Conservation (phyloP, 257 asterid species). For the Solanum virginianum region DNA sequence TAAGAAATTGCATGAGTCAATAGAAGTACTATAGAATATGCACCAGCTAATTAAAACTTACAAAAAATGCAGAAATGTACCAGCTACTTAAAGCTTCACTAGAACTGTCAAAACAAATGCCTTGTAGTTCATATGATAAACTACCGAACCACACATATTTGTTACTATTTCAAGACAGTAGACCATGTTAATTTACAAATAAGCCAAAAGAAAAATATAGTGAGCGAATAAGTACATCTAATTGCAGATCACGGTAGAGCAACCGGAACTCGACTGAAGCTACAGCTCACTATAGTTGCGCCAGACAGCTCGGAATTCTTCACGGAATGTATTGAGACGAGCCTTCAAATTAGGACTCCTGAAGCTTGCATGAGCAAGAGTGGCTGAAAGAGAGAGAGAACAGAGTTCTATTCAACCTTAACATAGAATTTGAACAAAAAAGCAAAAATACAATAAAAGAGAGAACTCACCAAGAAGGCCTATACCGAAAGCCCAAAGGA, state of each 20-base stretch:
- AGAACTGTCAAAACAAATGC: neutral
- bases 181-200: neutral
- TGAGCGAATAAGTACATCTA: neutral
- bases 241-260: neutral
- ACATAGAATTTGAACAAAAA: neutral
- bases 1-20: neutral
- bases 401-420: neutral
- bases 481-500: conserved; percentile 48
- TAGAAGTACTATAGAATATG: neutral
- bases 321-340: conserved; percentile 91
- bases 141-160: neutral
- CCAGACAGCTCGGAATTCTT: conserved; percentile 96
- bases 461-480: conserved; percentile 63
- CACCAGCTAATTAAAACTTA: neutral
- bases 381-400: conserved; percentile 35
- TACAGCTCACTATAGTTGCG: conserved; percentile 89
- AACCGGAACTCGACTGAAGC: conserved; percentile 1
- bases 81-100: neutral
- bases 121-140: neutral
- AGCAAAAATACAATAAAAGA: neutral
- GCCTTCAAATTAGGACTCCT: conserved; percentile 93
- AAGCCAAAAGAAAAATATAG: neutral
- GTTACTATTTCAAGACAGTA: neutral
- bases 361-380: conserved; percentile 74
- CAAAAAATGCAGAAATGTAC: neutral